Evolutionary conservation across 2,329 filamentous ascomycete genomes (phyloP).

Genomic region (Myriosclerotinia scirpicola): DNA sequence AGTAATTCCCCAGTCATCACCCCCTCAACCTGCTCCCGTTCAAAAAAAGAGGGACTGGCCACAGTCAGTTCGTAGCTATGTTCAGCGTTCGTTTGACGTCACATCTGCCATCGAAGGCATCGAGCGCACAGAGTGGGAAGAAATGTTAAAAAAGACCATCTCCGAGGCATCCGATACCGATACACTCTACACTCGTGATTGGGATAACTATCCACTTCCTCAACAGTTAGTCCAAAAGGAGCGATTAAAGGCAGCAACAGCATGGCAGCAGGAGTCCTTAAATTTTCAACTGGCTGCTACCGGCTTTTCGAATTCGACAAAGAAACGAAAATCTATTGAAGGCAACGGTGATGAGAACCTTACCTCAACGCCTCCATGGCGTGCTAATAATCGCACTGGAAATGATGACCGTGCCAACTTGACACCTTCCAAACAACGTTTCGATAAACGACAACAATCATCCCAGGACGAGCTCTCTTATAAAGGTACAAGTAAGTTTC

Average conservation of each 20-base stretch:
- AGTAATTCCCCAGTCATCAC: conserved; percentile 34
- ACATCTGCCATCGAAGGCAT: conserved; percentile 66
- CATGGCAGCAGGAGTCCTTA: conserved; percentile 38
- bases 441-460: conserved; percentile 50
- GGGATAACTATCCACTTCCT: conserved; percentile 79
- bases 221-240: conserved; percentile 71
- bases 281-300: conserved; percentile 33
- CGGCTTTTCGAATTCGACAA: conserved; percentile 40
- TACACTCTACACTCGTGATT: conserved; percentile 72
- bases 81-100: conserved; percentile 81
- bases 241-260: conserved; percentile 55
- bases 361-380: conserved; percentile 66
- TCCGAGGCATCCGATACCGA: conserved; percentile 74
- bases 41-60: conserved; percentile 72
- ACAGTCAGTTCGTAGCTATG: conserved; percentile 79
- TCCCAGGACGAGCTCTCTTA: conserved; percentile 47
- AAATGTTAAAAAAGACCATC: conserved; percentile 82
- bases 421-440: conserved; percentile 37
- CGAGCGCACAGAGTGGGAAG: conserved; percentile 70
- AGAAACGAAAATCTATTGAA: conserved; percentile 82
- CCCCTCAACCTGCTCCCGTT: conserved; percentile 38
- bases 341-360: conserved; percentile 52
- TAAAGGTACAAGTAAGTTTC: conserved; percentile 79
- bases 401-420: conserved; percentile 74
- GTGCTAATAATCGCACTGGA: conserved; percentile 55